Conservation (phyloP, 345 rosid genomes). For the Acer campestre region DNA sequence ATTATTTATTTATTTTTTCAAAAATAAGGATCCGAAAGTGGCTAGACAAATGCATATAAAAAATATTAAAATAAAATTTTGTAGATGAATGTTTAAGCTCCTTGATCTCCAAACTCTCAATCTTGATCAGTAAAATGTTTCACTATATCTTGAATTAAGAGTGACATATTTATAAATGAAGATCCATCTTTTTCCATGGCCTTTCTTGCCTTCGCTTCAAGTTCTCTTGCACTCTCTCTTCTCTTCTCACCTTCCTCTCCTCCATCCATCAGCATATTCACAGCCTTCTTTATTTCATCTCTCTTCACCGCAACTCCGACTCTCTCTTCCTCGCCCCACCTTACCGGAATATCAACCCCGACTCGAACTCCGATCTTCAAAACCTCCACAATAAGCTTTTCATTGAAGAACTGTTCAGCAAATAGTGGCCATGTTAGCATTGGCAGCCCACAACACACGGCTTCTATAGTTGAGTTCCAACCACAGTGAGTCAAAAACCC, state of each 20-base stretch:
- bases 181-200: constrained; percentile 64
- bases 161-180: constrained; percentile 45
- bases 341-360: constrained; percentile 63
- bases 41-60: no score
- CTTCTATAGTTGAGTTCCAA: constrained; percentile 86
- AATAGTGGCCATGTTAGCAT: constrained; percentile 85
- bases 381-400: constrained; percentile 63
- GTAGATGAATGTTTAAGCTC: no score
- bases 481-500: constrained; percentile 89
- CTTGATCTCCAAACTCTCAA: neutral
- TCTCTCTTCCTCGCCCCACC: constrained; percentile 79
- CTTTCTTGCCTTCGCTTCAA: constrained; percentile 42
- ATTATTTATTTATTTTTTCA: no score
- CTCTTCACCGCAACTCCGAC: constrained; percentile 62
- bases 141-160: constrained; percentile 45
- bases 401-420: constrained; percentile 77
- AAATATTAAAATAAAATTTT: no score
- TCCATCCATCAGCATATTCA: constrained; percentile 46
- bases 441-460: constrained; percentile 58
- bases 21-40: no score
- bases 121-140: constrained; percentile 5
- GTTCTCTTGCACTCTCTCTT: constrained; percentile 46
- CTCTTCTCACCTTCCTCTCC: constrained; percentile 49
- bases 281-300: constrained; percentile 43
- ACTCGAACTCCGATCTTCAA: constrained; percentile 59